phyloP scores from a whole-genome alignment of 352 stramenopile genomes.

The Elongisporangium undulatum region DNA sequence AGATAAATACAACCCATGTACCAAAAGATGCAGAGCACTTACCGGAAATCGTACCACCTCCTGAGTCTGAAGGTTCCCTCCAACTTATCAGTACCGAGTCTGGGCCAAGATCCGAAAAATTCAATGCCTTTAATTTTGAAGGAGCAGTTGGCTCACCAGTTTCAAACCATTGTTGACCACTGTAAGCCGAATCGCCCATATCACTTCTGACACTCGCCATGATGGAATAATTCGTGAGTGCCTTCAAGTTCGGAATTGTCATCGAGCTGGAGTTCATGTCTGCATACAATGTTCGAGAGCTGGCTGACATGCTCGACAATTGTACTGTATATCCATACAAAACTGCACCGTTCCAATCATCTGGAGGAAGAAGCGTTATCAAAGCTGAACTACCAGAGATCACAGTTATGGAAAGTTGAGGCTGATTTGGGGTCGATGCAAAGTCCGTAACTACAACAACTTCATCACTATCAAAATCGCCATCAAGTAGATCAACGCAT shows the following conservation, averaged over 20 bases:
- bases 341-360: constrained; percentile 28
- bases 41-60: constrained; percentile 35
- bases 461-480: constrained; percentile 23
- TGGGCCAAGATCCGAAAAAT: constrained; percentile 12
- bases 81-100: constrained; percentile 27
- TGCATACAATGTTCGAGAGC: constrained; percentile 2
- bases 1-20: neutral
- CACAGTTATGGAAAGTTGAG: constrained; percentile 9
- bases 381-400: constrained; percentile 14
- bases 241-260: constrained; percentile 14
- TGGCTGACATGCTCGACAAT: neutral
- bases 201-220: constrained; percentile 10
- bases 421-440: constrained; percentile 22
- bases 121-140: constrained; percentile 7
- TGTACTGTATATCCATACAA: constrained; percentile 5
- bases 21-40: neutral
- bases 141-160: constrained; percentile 16
- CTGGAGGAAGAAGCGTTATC: constrained; percentile 13
- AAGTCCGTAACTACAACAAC: constrained; percentile 17
- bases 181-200: constrained; percentile 11
- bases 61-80: constrained; percentile 26
- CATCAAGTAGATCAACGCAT: constrained; percentile 26
- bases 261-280: constrained; percentile 6
- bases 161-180: constrained; percentile 13
- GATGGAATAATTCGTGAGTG: constrained; percentile 27